A percentile compares a stretch with the other conserved stretches of the same genome.
Conservation (phyloP, 148 eudicot genomes). For the Tetragonia tetragonoides region DNA sequence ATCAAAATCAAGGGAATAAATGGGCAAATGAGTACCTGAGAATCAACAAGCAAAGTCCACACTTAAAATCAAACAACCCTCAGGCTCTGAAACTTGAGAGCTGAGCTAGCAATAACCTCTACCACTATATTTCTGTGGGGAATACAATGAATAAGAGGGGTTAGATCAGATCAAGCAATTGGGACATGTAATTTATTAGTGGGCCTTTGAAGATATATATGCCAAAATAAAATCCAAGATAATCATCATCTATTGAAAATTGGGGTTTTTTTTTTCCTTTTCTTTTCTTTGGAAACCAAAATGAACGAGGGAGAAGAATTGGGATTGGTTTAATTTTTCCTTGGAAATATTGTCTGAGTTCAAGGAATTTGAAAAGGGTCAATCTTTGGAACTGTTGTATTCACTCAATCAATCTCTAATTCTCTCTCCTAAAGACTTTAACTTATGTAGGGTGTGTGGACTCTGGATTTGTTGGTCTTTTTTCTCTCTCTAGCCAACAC, state of each 20-base stretch:
- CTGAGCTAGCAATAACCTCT: neutral
- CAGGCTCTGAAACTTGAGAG: neutral
- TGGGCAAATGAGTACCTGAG: constrained; percentile 7
- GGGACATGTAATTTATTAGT: constrained; percentile 22
- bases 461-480: neutral
- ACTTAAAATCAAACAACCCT: constrained; percentile 11
- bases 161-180: constrained; percentile 29
- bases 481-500: constrained; percentile 4
- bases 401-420: neutral
- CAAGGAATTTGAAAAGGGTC: constrained; percentile 15
- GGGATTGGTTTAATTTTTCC: neutral
- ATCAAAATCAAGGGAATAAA: constrained; percentile 12
- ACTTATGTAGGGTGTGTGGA: neutral
- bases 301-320: neutral
- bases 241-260: neutral
- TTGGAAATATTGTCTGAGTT: constrained; percentile 14
- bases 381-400: neutral
- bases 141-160: neutral
- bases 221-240: constrained; percentile 10
- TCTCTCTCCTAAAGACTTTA: neutral
- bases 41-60: constrained; percentile 13
- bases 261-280: no score
- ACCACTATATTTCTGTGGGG: neutral
- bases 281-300: neutral
- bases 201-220: constrained; percentile 10